Evolutionary conservation across 768 basidiomycete genomes (phyloP).

Genomic region (Udeniomyces megalosporus): DNA sequence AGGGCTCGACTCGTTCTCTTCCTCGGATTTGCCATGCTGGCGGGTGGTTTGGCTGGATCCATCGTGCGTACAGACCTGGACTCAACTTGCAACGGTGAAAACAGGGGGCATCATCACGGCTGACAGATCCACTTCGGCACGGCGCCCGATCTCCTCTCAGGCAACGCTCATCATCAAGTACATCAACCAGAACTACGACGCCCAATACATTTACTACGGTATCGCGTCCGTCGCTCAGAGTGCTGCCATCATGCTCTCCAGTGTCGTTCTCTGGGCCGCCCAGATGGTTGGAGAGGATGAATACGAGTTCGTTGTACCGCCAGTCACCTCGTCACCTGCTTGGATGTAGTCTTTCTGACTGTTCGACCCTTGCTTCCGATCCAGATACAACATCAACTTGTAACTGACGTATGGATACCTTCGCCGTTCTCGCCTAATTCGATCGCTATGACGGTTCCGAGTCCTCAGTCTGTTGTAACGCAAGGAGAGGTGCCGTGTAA

Average conservation of each 20-base stretch:
- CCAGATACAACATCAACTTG: constrained; percentile 17
- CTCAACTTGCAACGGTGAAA: background rate
- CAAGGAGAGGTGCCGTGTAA: no score
- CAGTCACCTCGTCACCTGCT: background rate
- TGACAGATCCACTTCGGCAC: no score
- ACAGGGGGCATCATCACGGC: no score
- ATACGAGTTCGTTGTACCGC: constrained; percentile 53
- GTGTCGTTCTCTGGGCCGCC: constrained; percentile 78
- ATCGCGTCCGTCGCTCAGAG: constrained; percentile 94
- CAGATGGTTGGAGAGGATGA: constrained; percentile 60
- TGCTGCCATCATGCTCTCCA: constrained; percentile 46
- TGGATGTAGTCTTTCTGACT: background rate
- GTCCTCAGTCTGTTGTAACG: no score
- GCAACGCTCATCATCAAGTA: constrained; percentile 83
- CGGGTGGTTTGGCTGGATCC: constrained; percentile 92
- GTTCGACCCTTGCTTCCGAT: background rate
- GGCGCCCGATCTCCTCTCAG: constrained; percentile 32
- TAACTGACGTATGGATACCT: no score
- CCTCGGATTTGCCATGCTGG: constrained; percentile 92
- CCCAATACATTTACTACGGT: constrained; percentile 75
- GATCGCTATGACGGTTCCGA: no score
- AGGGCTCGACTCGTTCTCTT: constrained; percentile 78
- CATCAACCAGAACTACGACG: constrained; percentile 50
- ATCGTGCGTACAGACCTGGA: constrained; percentile 43
- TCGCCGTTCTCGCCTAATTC: no score